Conservation (phyloP, 106 monocot genomes). For the Dendrobium catenatum region DNA sequence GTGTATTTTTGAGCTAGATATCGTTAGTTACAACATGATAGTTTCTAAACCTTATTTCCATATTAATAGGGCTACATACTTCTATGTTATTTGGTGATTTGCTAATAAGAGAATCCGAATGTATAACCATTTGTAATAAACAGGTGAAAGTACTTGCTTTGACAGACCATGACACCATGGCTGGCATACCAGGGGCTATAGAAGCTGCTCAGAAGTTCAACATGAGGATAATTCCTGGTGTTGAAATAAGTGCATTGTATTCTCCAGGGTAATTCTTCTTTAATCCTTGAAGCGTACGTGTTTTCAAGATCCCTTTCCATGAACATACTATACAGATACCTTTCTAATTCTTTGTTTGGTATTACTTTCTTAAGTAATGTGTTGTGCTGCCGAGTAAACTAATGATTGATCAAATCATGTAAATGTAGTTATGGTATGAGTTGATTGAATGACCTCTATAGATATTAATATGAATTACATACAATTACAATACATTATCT, state of each 20-base stretch:
- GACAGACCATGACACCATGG: constrained; percentile 55
- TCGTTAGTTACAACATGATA: neutral
- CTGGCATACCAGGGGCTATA: constrained; percentile 34
- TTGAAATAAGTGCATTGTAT: constrained; percentile 39
- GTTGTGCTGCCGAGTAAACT: neutral
- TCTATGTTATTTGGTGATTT: neutral
- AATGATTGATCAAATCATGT: neutral
- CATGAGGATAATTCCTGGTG: constrained; percentile 45
- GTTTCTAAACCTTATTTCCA: neutral
- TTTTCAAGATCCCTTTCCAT: neutral
- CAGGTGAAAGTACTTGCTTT: constrained; percentile 52
- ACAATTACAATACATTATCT: neutral
- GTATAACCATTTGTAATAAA: constrained; percentile 17
- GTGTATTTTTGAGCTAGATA: neutral
- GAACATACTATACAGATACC: neutral
- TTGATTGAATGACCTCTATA: neutral
- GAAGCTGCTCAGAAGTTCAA: constrained; percentile 30
- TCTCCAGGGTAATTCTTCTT: constrained; percentile 26
- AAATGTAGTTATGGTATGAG: neutral
- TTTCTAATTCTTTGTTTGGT: neutral
- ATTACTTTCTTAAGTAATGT: neutral
- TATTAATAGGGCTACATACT: neutral
- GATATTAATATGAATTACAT: neutral
- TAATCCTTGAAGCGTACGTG: neutral
- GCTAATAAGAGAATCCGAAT: neutral